Evolutionary conservation across 495 filamentous ascomycete genomes (phyloP).

Genomic region (Penicillium samsonianum): DNA sequence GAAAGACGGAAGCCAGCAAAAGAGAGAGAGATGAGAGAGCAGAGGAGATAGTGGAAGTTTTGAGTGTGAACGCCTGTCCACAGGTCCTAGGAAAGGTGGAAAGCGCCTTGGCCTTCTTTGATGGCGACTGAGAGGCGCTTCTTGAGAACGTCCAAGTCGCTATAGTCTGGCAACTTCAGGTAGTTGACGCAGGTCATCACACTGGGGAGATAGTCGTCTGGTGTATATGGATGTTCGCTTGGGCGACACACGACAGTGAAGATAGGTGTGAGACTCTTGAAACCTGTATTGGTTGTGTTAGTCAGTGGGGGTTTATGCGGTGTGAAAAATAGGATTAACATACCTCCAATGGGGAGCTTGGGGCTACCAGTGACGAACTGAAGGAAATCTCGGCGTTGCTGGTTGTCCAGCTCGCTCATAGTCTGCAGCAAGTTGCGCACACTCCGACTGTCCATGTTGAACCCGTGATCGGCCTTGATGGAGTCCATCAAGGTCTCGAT

Average conservation of each 20-base stretch:
- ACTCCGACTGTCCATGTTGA: constrained; percentile 98
- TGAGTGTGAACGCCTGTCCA: neutral
- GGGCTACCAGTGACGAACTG: constrained; percentile 99
- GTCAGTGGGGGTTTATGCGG: constrained; percentile 25
- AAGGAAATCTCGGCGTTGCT: constrained; percentile 88
- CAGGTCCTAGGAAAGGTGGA: constrained; percentile 80
- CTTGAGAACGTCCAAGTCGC: constrained; percentile 70
- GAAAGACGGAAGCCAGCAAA: constrained; percentile 7
- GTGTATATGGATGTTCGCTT: constrained; percentile 89
- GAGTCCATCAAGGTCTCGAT: constrained; percentile 97
- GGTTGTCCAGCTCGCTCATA: constrained; percentile 81
- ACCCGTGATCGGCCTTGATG: constrained; percentile 99
- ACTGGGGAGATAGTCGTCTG: constrained; percentile 95
- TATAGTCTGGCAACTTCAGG: constrained; percentile 97
- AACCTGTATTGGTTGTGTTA: constrained; percentile 58
- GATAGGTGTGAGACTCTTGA: constrained; percentile 94
- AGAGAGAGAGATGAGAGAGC: neutral
- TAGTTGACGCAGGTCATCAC: constrained; percentile 99
- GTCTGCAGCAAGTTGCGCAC: constrained; percentile 91
- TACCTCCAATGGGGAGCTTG: constrained; percentile 97
- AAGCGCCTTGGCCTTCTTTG: constrained; percentile 96
- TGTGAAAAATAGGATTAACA: constrained; percentile 24
- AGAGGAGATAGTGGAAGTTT: constrained; percentile 1
- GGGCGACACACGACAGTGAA: constrained; percentile 99
- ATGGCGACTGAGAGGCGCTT: constrained; percentile 81